Base-by-base conservation (phyloP, 2,329 filamentous ascomycete species). In the Fragosphaeria purpurea region DNA sequence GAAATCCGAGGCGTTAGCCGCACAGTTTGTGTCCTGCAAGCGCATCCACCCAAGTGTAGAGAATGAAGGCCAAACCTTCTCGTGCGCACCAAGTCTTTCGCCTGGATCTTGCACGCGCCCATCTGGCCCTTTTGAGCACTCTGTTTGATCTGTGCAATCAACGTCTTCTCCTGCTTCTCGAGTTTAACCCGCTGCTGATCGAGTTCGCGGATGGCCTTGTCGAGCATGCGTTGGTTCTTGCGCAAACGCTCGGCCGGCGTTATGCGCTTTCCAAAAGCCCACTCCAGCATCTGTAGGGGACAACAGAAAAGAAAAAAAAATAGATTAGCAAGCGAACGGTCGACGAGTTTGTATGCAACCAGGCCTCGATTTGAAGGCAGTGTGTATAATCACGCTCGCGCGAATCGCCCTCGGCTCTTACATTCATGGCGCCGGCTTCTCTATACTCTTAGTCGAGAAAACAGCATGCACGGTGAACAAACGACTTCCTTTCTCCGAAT, bases 201-300 rank as follows among this genome's bases (percentile, higher is more conserved):
- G 48, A 98, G 80, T 67, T 98, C 93, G 59, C 93, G 83, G 63
- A 97, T 93, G 9, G 93, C 95, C 74, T 96, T 95, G 70, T 98
- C 93, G 57, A 98, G 83, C 59, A 93, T 89, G 61, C 93, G 82
- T 72, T 97, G 93, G 69, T 98, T 95, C 76, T 91, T 91, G 68
- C 87, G 83, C 67, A 91, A 75, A 67, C 87, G 85, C 77, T 93
- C 86, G 31, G 89, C 88, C 4, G 93, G 91, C 75, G 93, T 98
- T 80, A 97, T 94, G 70, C 93, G 93, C 80, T 96, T 97, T 59
- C 93, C 93, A 65, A 98, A 98, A 40, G 91, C 91, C 90, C 93
- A 98, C 80, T 98, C 93, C 55, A 98, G 80, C 65, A 97, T 88
- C 88, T 96, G 61, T n/a, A 33, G 13, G 22, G n/a, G n/a, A n/a